phyloP scores from a whole-genome alignment of 345 rosid species.

The Passiflora organensis region DNA sequence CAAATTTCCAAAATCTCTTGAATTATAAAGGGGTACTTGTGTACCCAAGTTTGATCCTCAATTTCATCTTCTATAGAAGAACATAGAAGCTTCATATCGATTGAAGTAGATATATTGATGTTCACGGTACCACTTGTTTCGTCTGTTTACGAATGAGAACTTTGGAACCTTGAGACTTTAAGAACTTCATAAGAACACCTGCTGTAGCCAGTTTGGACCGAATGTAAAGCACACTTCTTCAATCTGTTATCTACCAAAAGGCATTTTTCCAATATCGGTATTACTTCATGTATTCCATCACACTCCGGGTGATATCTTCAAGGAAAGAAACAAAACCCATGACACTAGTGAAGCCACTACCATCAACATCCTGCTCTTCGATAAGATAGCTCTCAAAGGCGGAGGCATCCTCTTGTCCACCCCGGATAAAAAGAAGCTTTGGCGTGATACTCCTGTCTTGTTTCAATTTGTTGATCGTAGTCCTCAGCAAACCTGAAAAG shows the following conservation, averaged over 20 bases:
- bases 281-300: constrained; percentile 74
- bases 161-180: too few species aligned
- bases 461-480: constrained; percentile 75
- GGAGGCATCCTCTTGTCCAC: constrained; percentile 81
- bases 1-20: neutral
- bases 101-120: neutral
- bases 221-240: too few species aligned
- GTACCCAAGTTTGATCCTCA: constrained; percentile 5
- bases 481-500: constrained; percentile 62
- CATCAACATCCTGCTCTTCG: constrained; percentile 96
- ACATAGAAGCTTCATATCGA: constrained; percentile 2
- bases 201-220: too few species aligned
- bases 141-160: too few species aligned
- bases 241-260: neutral
- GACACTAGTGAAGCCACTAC: constrained; percentile 73
- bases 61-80: neutral
- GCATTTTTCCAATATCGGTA: neutral
- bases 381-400: constrained; percentile 82
- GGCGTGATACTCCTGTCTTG: constrained; percentile 87
- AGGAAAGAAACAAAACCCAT: constrained; percentile 95
- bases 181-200: too few species aligned
- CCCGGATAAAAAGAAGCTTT: constrained; percentile 70
- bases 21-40: constrained; percentile 1
- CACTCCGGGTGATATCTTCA: constrained; percentile 70
- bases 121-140: neutral